Base-by-base conservation (phyloP, 2,329 filamentous ascomycete species). In the Aspergillus sp. region DNA sequence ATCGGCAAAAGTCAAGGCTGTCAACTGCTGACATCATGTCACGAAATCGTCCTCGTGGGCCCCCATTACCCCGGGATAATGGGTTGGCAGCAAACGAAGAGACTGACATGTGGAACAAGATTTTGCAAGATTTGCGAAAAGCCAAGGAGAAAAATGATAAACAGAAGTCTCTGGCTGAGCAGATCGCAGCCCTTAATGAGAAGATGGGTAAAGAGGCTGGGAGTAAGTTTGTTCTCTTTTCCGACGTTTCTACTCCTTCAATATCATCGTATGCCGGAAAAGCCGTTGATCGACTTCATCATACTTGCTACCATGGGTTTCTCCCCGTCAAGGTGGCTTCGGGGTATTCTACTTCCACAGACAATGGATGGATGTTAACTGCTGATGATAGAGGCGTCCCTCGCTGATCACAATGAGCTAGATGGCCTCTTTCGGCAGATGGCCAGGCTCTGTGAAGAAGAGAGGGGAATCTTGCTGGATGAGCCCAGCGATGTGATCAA, bases 401-500 rank as follows among this genome's bases (percentile, higher is more conserved):
- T 71, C 38, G 55, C 51, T 7, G 68, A 73, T 48, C 65, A 72
- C 40, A 67, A 70, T 36, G 64, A 70, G 43, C 64, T 76, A 19
- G 71, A 74, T 50, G 61, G 56, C 41, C 65, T 71, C 41, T 71
- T 74, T 50, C 68, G 73, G 41, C 69, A 73, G 49, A 67, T 71
- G 43, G 57, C 69, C 44, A 73, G 71, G 52, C 62, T 73, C 38
- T 69, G 71, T 42, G 73, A 75, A 49, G 70, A 73, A 39, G 73
- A 76, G 52, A 68, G 67, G 51, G 66, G 68, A 19, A 73, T 75
- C 32, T 64, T 73, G 32, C 64, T 64, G 48, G 69, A 74, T 43
- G 72, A 75, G 47, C 73, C 73, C 9, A 71, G 72, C 48, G 72
- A 74, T 53, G 71, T 75, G 45, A 70, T 74, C 56, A 75, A 73